These are phyloP conservation scores for Aspergillus alliaceus DNA, from an alignment of 2,329 filamentous ascomycete genomes.

Conservation along the genomic window DNA sequence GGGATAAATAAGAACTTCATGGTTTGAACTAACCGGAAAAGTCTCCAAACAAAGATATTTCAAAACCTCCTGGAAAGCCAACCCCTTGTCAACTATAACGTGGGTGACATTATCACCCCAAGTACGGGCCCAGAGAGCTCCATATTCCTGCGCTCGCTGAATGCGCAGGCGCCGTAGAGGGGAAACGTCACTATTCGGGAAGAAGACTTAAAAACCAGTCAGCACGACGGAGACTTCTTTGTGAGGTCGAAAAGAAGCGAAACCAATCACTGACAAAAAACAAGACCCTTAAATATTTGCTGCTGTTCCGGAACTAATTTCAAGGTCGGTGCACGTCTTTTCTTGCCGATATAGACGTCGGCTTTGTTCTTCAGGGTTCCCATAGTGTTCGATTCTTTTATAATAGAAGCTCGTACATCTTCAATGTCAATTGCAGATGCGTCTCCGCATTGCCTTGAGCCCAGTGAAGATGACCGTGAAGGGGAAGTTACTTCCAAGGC, in stretches of 20 bases:
- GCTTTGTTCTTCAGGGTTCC: constrained; percentile 14
- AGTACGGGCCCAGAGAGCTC: constrained; percentile 67
- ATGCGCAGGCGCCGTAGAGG: constrained; percentile 69
- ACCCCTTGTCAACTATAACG: constrained; percentile 71
- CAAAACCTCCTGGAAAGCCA: constrained; percentile 65
- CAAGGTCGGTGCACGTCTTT: constrained; percentile 35
- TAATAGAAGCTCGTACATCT: background rate
- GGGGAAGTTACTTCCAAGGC: constrained; percentile 3
- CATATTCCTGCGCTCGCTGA: constrained; percentile 70
- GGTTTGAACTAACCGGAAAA: constrained; percentile 47
- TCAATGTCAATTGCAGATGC: background rate
- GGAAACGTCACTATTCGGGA: constrained; percentile 76
- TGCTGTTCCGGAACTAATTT: constrained; percentile 53
- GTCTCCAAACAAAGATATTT: constrained; percentile 51
- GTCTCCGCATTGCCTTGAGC: background rate
- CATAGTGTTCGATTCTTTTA: constrained; percentile 15
- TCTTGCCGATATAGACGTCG: constrained; percentile 19
- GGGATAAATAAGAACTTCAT: background rate
- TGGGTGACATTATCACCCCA: constrained; percentile 66
- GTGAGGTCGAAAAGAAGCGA: background rate
- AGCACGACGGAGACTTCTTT: background rate
- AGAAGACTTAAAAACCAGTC: constrained; percentile 55
- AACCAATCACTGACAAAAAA: constrained; percentile 53
- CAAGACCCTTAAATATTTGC: constrained; percentile 61
- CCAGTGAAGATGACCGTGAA: background rate